These are phyloP conservation scores for Neurospora tetraspora DNA, from an alignment of 495 filamentous ascomycete species.

Conservation along the genomic window DNA sequence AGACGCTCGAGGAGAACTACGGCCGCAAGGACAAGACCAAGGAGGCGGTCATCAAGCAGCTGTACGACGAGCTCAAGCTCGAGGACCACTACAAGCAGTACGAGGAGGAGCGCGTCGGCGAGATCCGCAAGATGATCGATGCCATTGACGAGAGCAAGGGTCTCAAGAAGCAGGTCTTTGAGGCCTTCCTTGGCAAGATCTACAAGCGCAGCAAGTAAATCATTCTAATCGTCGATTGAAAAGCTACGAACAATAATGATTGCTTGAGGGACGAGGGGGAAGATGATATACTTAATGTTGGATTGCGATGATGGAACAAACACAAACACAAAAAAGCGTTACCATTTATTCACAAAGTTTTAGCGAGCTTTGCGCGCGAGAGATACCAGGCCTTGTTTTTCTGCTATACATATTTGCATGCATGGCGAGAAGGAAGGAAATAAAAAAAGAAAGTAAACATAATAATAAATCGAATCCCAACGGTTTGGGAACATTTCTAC, in stretches of 20 bases:
- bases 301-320: background rate
- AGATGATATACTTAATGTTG: background rate
- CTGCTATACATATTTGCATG: background rate
- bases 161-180: conserved; percentile 81
- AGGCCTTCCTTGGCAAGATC: conserved; percentile 87
- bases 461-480: background rate
- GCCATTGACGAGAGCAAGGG: conserved; percentile 76
- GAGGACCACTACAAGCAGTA: conserved; percentile 75
- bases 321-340: background rate
- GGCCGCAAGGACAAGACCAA: conserved; percentile 73
- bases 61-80: conserved; percentile 76
- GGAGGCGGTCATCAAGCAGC: conserved; percentile 75
- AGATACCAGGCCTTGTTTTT: background rate
- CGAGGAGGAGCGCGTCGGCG: conserved; percentile 71
- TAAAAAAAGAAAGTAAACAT: background rate
- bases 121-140: conserved; percentile 64
- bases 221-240: background rate
- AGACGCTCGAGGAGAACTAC: conserved; percentile 74
- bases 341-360: background rate
- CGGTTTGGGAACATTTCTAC: background rate
- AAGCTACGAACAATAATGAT: no score
- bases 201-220: conserved; percentile 87
- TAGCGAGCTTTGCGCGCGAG: background rate
- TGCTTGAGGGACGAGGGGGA: background rate
- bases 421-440: background rate